phyloP scores from a whole-genome alignment of 345 rosid species.

The Syzygium jambos region DNA sequence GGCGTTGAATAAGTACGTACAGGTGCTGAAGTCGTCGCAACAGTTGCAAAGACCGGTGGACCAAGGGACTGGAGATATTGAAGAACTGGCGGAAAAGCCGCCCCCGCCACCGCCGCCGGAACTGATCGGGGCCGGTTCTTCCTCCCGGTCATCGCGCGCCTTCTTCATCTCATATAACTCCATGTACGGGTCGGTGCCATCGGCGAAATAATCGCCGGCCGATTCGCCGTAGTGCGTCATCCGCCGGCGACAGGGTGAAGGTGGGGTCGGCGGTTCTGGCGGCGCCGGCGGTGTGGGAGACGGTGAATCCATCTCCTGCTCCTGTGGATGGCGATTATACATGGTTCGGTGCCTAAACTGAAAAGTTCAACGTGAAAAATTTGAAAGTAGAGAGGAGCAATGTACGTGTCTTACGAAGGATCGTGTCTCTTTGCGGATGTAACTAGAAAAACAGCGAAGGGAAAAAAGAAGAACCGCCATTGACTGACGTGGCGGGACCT shows the following conservation, averaged over 20 bases:
- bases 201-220: not conserved
- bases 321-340: not conserved
- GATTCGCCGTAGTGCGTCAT: not conserved
- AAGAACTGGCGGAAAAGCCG: not conserved
- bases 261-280: not conserved
- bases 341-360: not conserved
- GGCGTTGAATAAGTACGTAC: constrained; percentile 6
- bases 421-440: not conserved
- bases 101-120: not conserved
- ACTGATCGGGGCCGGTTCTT: not conserved
- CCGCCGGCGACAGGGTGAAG: fast-evolving
- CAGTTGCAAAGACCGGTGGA: constrained; percentile 46
- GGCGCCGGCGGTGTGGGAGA: not conserved
- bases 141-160: not conserved
- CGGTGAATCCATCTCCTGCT: not conserved
- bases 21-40: constrained; percentile 26
- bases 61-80: constrained; percentile 13
- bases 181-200: not conserved
- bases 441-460: not conserved
- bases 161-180: not conserved
- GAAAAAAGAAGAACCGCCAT: not conserved
- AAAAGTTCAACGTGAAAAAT: not conserved
- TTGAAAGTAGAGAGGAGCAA: not conserved
- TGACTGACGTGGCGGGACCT: not conserved
- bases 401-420: not conserved